Base-by-base conservation (phyloP, 768 basidiomycete species). In the Collybia mongolica region DNA sequence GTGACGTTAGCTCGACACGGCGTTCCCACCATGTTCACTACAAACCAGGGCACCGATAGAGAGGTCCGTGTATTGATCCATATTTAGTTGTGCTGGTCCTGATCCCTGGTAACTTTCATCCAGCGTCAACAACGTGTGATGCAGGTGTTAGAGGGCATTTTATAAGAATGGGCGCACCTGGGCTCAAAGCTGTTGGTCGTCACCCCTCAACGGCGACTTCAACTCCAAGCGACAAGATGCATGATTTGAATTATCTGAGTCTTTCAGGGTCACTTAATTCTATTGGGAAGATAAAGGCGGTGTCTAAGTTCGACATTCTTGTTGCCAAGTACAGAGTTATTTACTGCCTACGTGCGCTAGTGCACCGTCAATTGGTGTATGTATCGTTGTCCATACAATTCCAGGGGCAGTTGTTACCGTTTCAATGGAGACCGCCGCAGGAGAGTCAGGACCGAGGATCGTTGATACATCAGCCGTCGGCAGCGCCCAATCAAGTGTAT, bases 71-170 rank as follows among this genome's bases (percentile, higher is more conserved):
- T 41, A 45, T 29, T 20, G 36, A 26, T 40, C n/a, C 22, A 5
- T 17, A n/a, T 39, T 22, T 50, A 26, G 17, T 14, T 29, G 15
- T 20, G 39, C 46, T 8, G 36, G 45, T 41, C n/a, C 41, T 50
- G 6, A 52, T n/a, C 36, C 32, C 28, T 47, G 32, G 39, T 19
- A 5, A 50, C 22, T 39, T 14, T 32, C 32, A 14, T 32, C 28
- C 52, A 90, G 88, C 79, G 76, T 48, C 90, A 93, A 63, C 83
- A 82, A 54, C 74, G 76, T 53, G 73, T 93, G n/a, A 71, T 86
- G 40, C 80, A 84, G 48, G 83, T 92, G 39, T 63, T 90, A 42
- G 82, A 81, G 62, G 83, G 39, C 22, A 39, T 47, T 24, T 12
- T 47, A 32, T 32, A 32, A 14, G 32, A 12, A 32, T 32, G 11